Base-by-base conservation (phyloP, 768 basidiomycete genomes). In the Macrolepiota albuminosa region DNA sequence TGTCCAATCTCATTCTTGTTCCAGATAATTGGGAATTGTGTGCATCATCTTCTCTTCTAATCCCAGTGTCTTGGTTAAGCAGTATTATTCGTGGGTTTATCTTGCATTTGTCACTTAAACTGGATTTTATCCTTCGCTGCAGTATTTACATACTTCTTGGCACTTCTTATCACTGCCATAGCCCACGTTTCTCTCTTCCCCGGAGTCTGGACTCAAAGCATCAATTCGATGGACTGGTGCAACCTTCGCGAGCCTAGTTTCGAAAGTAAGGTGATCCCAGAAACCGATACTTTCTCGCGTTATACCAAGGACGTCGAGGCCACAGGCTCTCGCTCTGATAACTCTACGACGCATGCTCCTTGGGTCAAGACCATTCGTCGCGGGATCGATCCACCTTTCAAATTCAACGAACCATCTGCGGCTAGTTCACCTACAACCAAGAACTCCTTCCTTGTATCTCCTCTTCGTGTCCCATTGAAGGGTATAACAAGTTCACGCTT, bases 191-290 rank as follows among this genome's bases (percentile, higher is more conserved):
- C 65, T 52, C 63, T 65, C 10, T 68, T 81, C 61, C 76, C 80
- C 9, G 71, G 73, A 47, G 73, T 90, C 56, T 89, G 87, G 87
- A 70, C 53, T 33, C 73, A 73, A 45, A 76, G 80, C 10, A 69
- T 89, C 37, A 80, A 81, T 61, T 68, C 73, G 14, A 73, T 88
- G 21, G 77, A 78, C 16, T 90, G 89, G 89, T 90, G 87, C 67
- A 68, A 59, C 13, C 61, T 61, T 11, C 55, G 64, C 24, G 39
- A 55, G 24, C 14, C 37, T 26, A 36, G 37, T 16, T 34, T 6
- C n/a, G 47, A 21, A 62, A 57, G 37, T 34, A 43, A 26, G 36
- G 55, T 49, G 21, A 56, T 58, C n/a, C 43, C 48, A 21, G 58
- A 53, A 43, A 21, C 54, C 24, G 57, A 61, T 50, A 43, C 63